Percentiles rank a stretch among this genome's conserved stretches.
These are phyloP conservation scores for Umbelopsis ramanniana DNA, from an alignment of 192 early-diverging fungal genomes.

Conservation along the genomic window DNA sequence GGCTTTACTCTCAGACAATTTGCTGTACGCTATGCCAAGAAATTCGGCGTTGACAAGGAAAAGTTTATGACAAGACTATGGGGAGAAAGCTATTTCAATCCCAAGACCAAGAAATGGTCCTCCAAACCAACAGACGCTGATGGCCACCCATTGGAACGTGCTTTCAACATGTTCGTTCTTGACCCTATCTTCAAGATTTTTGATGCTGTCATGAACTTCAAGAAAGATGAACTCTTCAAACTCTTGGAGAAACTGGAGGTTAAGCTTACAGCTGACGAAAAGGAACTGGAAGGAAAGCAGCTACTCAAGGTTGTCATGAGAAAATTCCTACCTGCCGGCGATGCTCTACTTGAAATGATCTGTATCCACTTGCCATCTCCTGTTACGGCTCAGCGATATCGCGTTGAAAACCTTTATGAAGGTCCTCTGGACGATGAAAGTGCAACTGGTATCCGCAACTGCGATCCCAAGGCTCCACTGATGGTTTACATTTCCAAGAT, in stretches of 20 bases:
- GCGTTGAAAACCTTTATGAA: slow-evolving; percentile 92
- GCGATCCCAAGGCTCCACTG: slow-evolving; percentile 92
- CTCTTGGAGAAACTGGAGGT: slow-evolving; percentile 90
- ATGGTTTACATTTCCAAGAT: slow-evolving; percentile 99
- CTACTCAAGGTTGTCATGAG: slow-evolving; percentile 94
- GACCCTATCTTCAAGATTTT: slow-evolving; percentile 98
- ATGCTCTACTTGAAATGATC: slow-evolving; percentile 98
- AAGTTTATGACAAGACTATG: slow-evolving; percentile 96
- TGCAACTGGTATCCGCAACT: slow-evolving; percentile 80
- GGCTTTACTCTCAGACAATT: slow-evolving; percentile 98
- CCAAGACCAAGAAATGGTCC: slow-evolving; percentile 91
- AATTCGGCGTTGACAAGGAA: slow-evolving; percentile 92
- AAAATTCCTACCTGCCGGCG: slow-evolving; percentile 96
- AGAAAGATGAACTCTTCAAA: slow-evolving; percentile 79
- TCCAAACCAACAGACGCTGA: slow-evolving; percentile 70
- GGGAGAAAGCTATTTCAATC: slow-evolving; percentile 99
- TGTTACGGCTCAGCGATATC: slow-evolving; percentile 86
- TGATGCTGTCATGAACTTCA: slow-evolving; percentile 92
- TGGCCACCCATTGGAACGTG: slow-evolving; percentile 88
- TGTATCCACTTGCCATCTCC: slow-evolving; percentile 97
- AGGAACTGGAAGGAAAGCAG: slow-evolving; percentile 86
- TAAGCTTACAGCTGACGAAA: slow-evolving; percentile 81
- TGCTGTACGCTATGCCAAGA: slow-evolving; percentile 92
- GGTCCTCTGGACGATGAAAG: slow-evolving; percentile 93
- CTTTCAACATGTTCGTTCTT: slow-evolving; percentile 94